Evolutionary conservation across 2,329 filamentous ascomycete species (phyloP), one percentile per base, ranked within the genome.

Genomic region (Neopestalotiopsis sp.): DNA sequence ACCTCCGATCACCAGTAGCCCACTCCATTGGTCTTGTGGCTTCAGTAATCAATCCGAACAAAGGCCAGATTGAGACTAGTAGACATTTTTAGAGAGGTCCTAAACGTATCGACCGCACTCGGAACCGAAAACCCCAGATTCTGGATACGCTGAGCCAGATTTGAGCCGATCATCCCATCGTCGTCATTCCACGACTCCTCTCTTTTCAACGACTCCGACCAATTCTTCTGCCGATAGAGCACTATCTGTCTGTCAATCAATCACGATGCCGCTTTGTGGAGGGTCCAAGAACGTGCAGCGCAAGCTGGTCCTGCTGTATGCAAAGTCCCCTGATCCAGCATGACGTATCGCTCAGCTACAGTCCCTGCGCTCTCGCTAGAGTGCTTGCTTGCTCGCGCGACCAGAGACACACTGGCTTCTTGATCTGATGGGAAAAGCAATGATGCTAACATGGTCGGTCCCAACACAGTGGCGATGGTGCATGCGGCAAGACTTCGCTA

Each of bases 401-500:
- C 59, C 20, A 53, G 45, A 20, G 45, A 20, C 45, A 20, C 6
- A 38, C 34, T 38, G 45, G 45, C 6, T 14, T 20, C n/a, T 20
- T 34, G 34, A 34, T 20, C 10, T 62, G 59, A 14, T 28, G 5
- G 17, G 34, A 62, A 40, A 62, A 45, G 40, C n/a, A 45, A 34
- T 49, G 17, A 14, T 59, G 57, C n/a, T 28, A 24, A 59, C 57
- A 28, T 12, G 20, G 12, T 28, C 40, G 40, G 10, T 12, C 10
- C 24, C 53, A 12, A 12, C n/a, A 40, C 77, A 97, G 94, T 79
- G 95, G 95, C 76, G 95, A 98, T 80, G 95, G 95, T 87, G 95
- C 95, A 75, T 97, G 93, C 82, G 95, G 95, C 79, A 99, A 99
- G 88, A 99, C 96, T 67, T 98, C 95, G 73, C 84, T 98, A 78